Percentiles rank a stretch among this genome's conserved stretches.
Evolutionary conservation across 2,329 filamentous ascomycete genomes (phyloP).

Genomic region (Raffaelea deltoideospora): DNA sequence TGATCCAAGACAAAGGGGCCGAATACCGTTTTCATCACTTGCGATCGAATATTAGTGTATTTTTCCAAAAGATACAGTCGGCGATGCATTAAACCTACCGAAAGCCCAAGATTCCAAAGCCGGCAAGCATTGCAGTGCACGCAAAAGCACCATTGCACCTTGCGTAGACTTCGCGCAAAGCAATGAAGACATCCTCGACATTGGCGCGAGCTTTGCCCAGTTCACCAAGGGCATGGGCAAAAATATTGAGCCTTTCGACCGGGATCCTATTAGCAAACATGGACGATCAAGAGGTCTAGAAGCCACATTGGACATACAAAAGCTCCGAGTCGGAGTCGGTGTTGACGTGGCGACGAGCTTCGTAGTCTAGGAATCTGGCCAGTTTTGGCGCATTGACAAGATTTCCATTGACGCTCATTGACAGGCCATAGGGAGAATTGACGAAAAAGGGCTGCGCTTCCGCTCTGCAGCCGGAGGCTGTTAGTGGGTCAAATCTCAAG

Average conservation of each 20-base stretch:
- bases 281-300: too few relatives aligned
- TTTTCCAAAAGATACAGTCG: neutral
- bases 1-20: conserved; percentile 66
- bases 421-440: conserved; percentile 73
- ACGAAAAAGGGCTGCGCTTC: conserved; percentile 91
- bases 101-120: conserved; percentile 66
- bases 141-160: conserved; percentile 67
- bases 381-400: conserved; percentile 63
- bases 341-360: conserved; percentile 76
- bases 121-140: conserved; percentile 71
- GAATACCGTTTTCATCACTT: conserved; percentile 66
- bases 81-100: conserved; percentile 12
- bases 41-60: too few relatives aligned
- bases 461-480: conserved; percentile 34
- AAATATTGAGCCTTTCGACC: conserved; percentile 85
- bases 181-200: conserved; percentile 61
- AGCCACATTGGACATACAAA: conserved; percentile 38
- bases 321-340: conserved; percentile 80
- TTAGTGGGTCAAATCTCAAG: neutral
- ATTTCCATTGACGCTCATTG: conserved; percentile 75
- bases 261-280: too few relatives aligned
- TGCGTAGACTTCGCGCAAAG: conserved; percentile 57
- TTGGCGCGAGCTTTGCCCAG: conserved; percentile 77
- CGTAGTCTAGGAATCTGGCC: conserved; percentile 55
- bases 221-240: conserved; percentile 69